phyloP scores from a whole-genome alignment of 805 yeast genomes.

The Wickerhamiella shivajii region DNA sequence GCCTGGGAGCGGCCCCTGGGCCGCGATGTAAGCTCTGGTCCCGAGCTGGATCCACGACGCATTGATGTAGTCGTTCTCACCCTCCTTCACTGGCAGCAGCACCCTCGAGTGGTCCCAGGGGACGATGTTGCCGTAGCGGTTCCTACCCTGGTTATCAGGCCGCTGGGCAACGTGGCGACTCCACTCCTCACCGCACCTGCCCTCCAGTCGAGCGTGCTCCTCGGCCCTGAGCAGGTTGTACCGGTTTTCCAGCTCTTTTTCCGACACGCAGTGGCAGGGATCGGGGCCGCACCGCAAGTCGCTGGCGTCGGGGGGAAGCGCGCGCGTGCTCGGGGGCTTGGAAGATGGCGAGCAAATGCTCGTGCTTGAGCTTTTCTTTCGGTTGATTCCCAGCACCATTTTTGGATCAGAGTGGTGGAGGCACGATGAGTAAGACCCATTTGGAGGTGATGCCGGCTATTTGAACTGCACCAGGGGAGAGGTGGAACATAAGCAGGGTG shows the following conservation, averaged over 20 bases:
- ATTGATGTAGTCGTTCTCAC: slow-evolving; percentile 53
- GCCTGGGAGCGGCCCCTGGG: slow-evolving; percentile 71
- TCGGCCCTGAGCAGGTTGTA: slow-evolving; percentile 19
- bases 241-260: slow-evolving; percentile 18
- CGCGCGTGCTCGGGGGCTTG: no score
- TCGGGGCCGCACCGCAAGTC: slow-evolving; percentile 13
- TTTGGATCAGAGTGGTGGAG: no score
- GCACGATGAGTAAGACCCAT: no score
- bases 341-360: no score
- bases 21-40: slow-evolving; percentile 42
- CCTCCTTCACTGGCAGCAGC: slow-evolving; percentile 23
- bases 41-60: slow-evolving; percentile 57
- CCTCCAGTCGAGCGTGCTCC: slow-evolving; percentile 21
- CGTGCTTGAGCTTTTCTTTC: no score
- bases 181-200: slow-evolving; percentile 19
- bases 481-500: no score
- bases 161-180: slow-evolving; percentile 14
- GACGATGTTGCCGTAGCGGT: slow-evolving; percentile 46
- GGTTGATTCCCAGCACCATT: no score
- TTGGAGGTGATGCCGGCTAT: no score
- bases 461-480: no score
- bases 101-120: slow-evolving; percentile 55
- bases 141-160: slow-evolving; percentile 25
- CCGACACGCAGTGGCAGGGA: slow-evolving; percentile 19
- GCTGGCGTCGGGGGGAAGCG: slow-evolving; percentile 16